Percentiles rank a stretch among this genome's conserved stretches.
These are phyloP conservation scores for Styphnolobium japonicum DNA, from an alignment of 306 rosid species.

Conservation along the genomic window DNA sequence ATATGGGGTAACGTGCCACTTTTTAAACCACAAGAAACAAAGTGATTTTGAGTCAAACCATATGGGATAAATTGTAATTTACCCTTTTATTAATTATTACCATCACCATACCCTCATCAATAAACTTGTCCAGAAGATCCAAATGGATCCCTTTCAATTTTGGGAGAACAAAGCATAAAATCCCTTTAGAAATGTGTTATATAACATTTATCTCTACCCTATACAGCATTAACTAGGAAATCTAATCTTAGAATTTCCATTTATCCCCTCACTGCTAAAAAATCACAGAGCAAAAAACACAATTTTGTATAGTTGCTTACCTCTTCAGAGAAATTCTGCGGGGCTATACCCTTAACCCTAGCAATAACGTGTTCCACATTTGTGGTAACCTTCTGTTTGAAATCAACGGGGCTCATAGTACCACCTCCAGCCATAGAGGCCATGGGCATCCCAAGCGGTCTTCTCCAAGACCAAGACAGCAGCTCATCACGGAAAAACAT, in stretches of 20 bases:
- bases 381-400: slow-evolving; percentile 81
- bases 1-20: too few species aligned
- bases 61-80: too few species aligned
- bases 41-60: too few species aligned
- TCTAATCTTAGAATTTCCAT: background rate
- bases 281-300: background rate
- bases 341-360: slow-evolving; percentile 79
- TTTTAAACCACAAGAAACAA: too few species aligned
- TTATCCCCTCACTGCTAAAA: too few species aligned
- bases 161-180: background rate
- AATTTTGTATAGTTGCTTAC: slow-evolving; percentile 44
- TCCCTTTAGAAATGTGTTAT: background rate
- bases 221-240: background rate
- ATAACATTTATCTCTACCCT: background rate
- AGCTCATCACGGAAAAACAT: slow-evolving; percentile 99
- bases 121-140: background rate
- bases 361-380: slow-evolving; percentile 81
- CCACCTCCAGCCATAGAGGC: slow-evolving; percentile 79
- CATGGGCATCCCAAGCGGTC: slow-evolving; percentile 93
- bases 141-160: background rate
- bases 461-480: slow-evolving; percentile 99
- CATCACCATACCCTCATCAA: background rate
- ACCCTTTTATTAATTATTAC: background rate
- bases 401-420: slow-evolving; percentile 73
- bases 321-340: slow-evolving; percentile 88